phyloP scores from a whole-genome alignment of 169 alveolate genomes.

The Plasmodium cynomolgi region DNA sequence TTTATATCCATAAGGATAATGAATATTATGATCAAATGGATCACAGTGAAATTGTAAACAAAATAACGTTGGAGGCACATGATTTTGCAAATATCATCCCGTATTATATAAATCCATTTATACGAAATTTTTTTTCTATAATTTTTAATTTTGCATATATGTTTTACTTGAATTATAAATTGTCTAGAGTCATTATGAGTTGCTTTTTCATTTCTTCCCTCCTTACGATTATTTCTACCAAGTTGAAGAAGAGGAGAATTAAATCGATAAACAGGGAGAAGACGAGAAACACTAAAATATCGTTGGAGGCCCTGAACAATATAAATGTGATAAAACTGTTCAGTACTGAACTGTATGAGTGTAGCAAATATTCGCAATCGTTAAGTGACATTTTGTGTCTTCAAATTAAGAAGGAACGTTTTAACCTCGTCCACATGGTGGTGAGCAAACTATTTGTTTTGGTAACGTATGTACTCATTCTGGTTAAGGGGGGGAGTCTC shows the following conservation, averaged over 20 bases:
- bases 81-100: constrained; percentile 56
- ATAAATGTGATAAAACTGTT: constrained; percentile 25
- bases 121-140: constrained; percentile 43
- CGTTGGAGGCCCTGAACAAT: constrained; percentile 35
- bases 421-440: constrained; percentile 51
- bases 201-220: constrained; percentile 44
- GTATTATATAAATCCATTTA: constrained; percentile 45
- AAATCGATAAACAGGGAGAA: constrained; percentile 26
- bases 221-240: constrained; percentile 28
- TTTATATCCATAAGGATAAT: constrained; percentile 32
- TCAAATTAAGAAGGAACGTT: constrained; percentile 43
- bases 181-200: not conserved
- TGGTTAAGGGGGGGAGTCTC: not conserved
- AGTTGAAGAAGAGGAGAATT: constrained; percentile 23
- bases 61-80: constrained; percentile 36
- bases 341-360: constrained; percentile 41
- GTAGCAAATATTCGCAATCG: constrained; percentile 10
- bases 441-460: constrained; percentile 27
- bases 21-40: constrained; percentile 40
- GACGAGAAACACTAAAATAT: not conserved
- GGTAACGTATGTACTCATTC: constrained; percentile 25
- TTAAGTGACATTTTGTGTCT: constrained; percentile 7
- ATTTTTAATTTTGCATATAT: constrained; percentile 30
- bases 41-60: constrained; percentile 25
- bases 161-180: constrained; percentile 30